Evolutionary conservation across 2,329 filamentous ascomycete species (phyloP), one percentile per base, ranked within the genome.

Genomic region (Tolypocladium amazonense): DNA sequence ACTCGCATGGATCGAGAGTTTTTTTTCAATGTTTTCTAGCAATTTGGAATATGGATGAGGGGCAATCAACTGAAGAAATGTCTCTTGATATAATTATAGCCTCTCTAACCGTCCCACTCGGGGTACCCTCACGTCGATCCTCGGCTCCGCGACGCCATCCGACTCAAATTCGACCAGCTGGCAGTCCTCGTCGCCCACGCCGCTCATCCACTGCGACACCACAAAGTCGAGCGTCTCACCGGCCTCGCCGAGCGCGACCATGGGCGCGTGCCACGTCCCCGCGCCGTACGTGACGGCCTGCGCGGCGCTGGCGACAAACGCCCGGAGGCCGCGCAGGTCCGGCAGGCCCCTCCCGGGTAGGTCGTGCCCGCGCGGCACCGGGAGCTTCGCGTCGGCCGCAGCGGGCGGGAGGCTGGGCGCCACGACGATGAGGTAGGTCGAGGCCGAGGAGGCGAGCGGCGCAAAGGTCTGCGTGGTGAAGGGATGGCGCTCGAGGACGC

Each of bases 211-310:
- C 76, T 97, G 93, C 65, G 89, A 83, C 2, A 97, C 93, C 6
- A 96, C 83, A 72, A 97, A 97, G 70, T 94, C 90, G 56, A 97
- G 78, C 25, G 86, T 80, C 33, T 77, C 75, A 2, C 75, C 79
- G 2, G 67, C 59, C 2, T 70, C 63, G 0, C 92, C 92, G 56
- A 97, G 74, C 20, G 90, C 92, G 18, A 92, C 89, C 93, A 99
- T 97, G 0, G 94, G 94, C 62, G 93, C 92, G 77, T 99, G 94
- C 84, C 93, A 99, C 58, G 92, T 97, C 6, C 91, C 94, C 1
- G 89, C 86, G 1, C 84, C 91, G 72, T 97, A 99, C 3, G 92
- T 97, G 18, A 99, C 90, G 14, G 91, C 92, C 76, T 96, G 91
- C 30, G 82, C 80, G 3, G 85, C 87, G 56, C 81, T 83, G 1